These are phyloP conservation scores for Incumbomyces delicatus DNA, from an alignment of 2,329 filamentous ascomycete species.

Conservation along the genomic window DNA sequence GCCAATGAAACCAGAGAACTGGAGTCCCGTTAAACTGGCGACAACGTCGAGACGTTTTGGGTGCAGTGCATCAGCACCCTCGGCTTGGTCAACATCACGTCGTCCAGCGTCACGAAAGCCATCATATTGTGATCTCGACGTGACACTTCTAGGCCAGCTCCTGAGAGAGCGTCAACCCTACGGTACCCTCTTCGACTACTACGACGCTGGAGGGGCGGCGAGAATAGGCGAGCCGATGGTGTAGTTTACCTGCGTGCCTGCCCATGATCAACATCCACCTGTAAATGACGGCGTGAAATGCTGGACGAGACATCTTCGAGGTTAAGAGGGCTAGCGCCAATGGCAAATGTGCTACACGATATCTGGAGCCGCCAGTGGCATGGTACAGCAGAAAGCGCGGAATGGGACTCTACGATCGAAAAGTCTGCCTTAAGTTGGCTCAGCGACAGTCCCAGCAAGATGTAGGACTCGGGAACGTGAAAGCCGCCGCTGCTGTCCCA, in stretches of 20 bases:
- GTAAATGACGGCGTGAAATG: not conserved
- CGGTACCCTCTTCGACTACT: not conserved
- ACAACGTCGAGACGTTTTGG: not conserved
- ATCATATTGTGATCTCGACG: not conserved
- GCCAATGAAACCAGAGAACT: not conserved
- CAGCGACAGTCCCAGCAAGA: not conserved
- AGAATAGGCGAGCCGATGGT: not conserved
- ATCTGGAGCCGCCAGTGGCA: not conserved
- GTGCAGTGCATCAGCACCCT: not conserved
- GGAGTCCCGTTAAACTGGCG: not conserved
- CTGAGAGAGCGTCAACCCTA: not conserved
- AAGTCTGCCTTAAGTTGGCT: not conserved
- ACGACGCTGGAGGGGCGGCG: not conserved
- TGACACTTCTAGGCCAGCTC: not conserved
- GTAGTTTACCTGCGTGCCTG: not conserved
- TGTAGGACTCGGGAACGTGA: not conserved
- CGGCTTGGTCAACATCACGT: not conserved
- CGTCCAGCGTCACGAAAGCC: not conserved
- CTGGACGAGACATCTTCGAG: slow-evolving; percentile 1
- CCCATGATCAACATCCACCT: not conserved
- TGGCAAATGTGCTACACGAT: not conserved
- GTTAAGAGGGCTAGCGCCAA: not conserved
- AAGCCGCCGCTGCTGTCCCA: not conserved
- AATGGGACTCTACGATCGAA: not conserved
- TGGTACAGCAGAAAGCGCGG: not conserved